A percentile compares a stretch with the other conserved stretches of the same genome.
phyloP scores from a whole-genome alignment of 192 early-diverging fungal species.

The Backusella tarrabulga region DNA sequence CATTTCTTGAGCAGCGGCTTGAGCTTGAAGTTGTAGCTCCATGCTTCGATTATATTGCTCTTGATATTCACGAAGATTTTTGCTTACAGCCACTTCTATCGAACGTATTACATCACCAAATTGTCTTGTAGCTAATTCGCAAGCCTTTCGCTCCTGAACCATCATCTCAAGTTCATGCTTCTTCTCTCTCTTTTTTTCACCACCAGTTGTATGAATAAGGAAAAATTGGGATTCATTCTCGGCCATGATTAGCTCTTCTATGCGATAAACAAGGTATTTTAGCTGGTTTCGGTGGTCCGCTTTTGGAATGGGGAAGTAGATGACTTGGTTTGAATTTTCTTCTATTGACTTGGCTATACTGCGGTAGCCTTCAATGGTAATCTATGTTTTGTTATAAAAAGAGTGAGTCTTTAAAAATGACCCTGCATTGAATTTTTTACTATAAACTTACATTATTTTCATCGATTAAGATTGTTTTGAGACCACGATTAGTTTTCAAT shows the following conservation, averaged over 20 bases:
- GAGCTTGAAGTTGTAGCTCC: neutral
- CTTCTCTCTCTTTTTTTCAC: slow-evolving; percentile 15
- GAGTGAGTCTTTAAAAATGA: neutral
- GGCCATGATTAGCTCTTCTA: slow-evolving; percentile 36
- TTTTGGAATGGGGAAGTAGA: slow-evolving; percentile 32
- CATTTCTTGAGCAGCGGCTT: slow-evolving; percentile 1
- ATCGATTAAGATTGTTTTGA: neutral
- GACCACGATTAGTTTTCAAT: neutral
- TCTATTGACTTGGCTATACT: slow-evolving; percentile 37
- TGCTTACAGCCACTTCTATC: neutral
- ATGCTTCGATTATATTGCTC: neutral
- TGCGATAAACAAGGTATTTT: slow-evolving; percentile 21
- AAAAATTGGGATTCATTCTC: slow-evolving; percentile 43
- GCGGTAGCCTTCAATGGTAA: slow-evolving; percentile 46
- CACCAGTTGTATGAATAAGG: slow-evolving; percentile 35
- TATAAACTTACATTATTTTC: neutral
- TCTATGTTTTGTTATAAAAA: slow-evolving; percentile 18
- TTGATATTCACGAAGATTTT: neutral
- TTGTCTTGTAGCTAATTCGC: neutral
- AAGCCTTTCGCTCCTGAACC: neutral
- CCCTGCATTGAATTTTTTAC: neutral
- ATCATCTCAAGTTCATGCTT: neutral
- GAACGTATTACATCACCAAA: neutral
- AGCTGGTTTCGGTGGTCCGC: slow-evolving; percentile 36
- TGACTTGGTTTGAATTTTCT: slow-evolving; percentile 31